Evolutionary conservation across 306 rosid species (phyloP).

Genomic region (Cucumis melo): DNA sequence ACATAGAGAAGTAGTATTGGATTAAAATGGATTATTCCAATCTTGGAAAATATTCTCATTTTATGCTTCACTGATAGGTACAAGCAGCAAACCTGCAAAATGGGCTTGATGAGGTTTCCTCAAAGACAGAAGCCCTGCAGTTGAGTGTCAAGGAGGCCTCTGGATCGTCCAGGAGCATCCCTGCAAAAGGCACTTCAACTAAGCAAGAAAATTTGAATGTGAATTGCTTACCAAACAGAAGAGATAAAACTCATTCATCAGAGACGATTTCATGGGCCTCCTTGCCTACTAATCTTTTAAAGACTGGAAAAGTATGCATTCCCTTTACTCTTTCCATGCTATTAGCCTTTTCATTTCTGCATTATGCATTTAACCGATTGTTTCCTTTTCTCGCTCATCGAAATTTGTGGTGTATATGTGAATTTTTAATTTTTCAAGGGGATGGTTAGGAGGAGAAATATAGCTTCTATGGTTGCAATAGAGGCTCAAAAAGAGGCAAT

Average conservation of each 20-base stretch:
- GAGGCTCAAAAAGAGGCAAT: conserved; percentile 88
- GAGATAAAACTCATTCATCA: conserved; percentile 21
- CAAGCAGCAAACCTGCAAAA: conserved; percentile 15
- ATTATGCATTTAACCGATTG: not conserved
- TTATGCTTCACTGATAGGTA: conserved; percentile 30
- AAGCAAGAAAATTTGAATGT: conserved; percentile 49
- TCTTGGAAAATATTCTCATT: conserved; percentile 1
- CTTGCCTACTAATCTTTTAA: conserved; percentile 53
- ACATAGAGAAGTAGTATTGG: not conserved
- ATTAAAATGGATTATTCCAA: not conserved
- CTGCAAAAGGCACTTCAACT: conserved; percentile 24
- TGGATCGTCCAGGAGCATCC: conserved; percentile 21
- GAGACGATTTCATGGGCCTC: conserved; percentile 53
- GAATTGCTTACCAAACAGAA: conserved; percentile 26
- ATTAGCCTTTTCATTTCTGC: not conserved
- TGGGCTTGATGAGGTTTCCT: conserved; percentile 33
- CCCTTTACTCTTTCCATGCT: not conserved
- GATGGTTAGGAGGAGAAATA: conserved; percentile 63
- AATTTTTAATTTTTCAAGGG: conserved; percentile 35
- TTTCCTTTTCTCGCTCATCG: conserved; percentile 3
- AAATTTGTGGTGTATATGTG: not conserved
- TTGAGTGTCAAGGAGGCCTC: conserved; percentile 27
- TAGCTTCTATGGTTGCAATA: conserved; percentile 62
- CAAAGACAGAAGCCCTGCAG: conserved; percentile 30
- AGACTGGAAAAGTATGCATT: conserved; percentile 56